Percentiles rank a stretch among this genome's conserved stretches.
Conservation (phyloP, 768 basidiomycete genomes). For the Lentinula sp. region DNA sequence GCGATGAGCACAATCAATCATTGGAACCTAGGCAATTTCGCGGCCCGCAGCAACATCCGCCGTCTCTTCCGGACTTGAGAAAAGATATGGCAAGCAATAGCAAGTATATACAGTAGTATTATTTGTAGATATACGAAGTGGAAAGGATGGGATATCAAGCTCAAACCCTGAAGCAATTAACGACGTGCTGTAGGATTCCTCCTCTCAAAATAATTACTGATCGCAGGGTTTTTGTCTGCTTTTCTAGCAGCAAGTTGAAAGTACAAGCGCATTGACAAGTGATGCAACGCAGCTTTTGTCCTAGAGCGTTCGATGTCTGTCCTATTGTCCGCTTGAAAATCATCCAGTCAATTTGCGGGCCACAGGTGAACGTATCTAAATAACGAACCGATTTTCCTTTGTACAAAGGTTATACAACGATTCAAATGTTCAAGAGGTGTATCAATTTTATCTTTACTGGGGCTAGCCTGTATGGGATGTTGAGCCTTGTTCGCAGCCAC, state of each 20-base stretch:
- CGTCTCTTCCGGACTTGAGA: neutral
- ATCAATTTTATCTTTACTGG: slow-evolving; percentile 14
- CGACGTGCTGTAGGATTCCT: neutral
- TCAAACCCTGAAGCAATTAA: neutral
- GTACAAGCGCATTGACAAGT: slow-evolving; percentile 53
- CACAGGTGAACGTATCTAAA: neutral
- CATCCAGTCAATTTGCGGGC: neutral
- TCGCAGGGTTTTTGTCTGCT: neutral
- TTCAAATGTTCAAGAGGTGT: slow-evolving; percentile 45
- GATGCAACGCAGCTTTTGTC: slow-evolving; percentile 64
- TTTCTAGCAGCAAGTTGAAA: slow-evolving; percentile 43
- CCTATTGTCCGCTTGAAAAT: slow-evolving; percentile 34
- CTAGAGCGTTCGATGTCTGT: slow-evolving; percentile 73
- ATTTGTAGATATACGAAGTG: too few relatives aligned
- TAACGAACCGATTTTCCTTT: slow-evolving; percentile 56
- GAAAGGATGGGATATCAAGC: neutral
- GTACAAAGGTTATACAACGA: slow-evolving; percentile 42
- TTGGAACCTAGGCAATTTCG: neutral
- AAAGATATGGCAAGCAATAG: neutral
- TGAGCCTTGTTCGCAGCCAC: slow-evolving; percentile 3
- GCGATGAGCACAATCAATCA: neutral
- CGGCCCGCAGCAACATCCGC: neutral
- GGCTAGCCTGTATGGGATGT: slow-evolving; percentile 12
- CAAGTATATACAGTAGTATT: neutral
- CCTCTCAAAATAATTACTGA: neutral